phyloP scores from a whole-genome alignment of 495 filamentous ascomycete genomes.

The Aspergillus affinis region DNA sequence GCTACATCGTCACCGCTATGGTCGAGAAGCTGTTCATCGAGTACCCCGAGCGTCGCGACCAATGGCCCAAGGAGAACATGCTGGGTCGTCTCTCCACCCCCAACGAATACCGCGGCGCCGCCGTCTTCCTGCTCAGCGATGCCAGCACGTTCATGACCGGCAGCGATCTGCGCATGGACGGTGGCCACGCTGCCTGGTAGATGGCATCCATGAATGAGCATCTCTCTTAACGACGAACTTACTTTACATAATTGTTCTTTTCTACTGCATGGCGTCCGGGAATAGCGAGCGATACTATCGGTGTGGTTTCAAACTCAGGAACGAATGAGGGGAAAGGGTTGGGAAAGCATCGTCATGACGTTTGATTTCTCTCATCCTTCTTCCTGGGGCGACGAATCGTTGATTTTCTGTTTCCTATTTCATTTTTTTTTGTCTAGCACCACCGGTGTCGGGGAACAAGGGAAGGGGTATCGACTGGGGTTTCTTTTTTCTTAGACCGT shows the following conservation, averaged over 20 bases:
- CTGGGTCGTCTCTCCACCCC: conserved; percentile 75
- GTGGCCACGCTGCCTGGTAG: conserved; percentile 80
- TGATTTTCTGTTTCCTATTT: neutral
- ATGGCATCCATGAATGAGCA: neutral
- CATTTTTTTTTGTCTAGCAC: neutral
- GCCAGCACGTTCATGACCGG: conserved; percentile 89
- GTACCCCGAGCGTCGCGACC: conserved; percentile 69
- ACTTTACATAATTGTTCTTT: neutral
- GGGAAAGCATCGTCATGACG: neutral
- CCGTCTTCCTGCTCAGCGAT: conserved; percentile 82
- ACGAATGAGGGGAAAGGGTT: neutral
- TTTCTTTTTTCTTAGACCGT: neutral
- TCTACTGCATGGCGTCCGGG: conserved; percentile 14
- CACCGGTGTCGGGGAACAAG: neutral
- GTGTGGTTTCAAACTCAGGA: neutral
- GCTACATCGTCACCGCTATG: conserved; percentile 94
- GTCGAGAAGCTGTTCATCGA: conserved; percentile 74
- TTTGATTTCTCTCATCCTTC: neutral
- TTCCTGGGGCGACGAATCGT: neutral
- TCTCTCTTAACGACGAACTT: no score
- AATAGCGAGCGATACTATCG: conserved; percentile 10
- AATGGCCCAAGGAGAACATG: conserved; percentile 91
- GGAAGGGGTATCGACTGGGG: neutral
- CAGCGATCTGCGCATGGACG: conserved; percentile 76
- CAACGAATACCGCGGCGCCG: conserved; percentile 76